phyloP scores from a whole-genome alignment of 352 stramenopile genomes.

The Phytophthora nicotianae region DNA sequence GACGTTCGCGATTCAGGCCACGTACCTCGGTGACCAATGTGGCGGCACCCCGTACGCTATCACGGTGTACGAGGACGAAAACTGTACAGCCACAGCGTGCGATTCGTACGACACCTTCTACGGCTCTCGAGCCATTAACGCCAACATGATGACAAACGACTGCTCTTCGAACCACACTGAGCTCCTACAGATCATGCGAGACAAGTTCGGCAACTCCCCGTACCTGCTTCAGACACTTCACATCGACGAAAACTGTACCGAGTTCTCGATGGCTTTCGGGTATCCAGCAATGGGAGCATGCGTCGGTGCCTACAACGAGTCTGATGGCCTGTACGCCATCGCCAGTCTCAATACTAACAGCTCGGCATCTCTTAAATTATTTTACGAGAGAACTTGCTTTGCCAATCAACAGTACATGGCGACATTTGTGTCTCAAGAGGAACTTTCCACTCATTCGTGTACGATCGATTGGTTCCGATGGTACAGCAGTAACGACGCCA shows the following conservation, averaged over 20 bases:
- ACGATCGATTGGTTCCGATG: conserved; percentile 25
- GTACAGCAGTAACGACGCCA: conserved; percentile 33
- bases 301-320: conserved; percentile 34
- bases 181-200: conserved; percentile 19
- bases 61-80: conserved; percentile 18
- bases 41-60: conserved; percentile 23
- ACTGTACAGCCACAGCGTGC: conserved; percentile 18
- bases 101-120: conserved; percentile 14
- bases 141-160: conserved; percentile 34
- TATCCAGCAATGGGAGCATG: conserved; percentile 26
- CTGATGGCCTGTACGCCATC: conserved; percentile 21
- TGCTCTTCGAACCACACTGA: conserved; percentile 21
- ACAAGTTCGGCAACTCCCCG: conserved; percentile 29
- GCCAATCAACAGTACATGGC: conserved; percentile 23
- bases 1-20: conserved; percentile 22
- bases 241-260: conserved; percentile 28
- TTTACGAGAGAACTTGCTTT: conserved; percentile 25
- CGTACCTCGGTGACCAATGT: conserved; percentile 27
- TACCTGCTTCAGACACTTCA: conserved; percentile 29
- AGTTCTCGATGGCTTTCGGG: conserved; percentile 24
- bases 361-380: conserved; percentile 21
- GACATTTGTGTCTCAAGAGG: conserved; percentile 16
- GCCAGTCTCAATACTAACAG: conserved; percentile 18
- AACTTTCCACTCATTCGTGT: conserved; percentile 21
- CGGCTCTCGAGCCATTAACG: conserved; percentile 19